Percentiles rank a stretch among this genome's conserved stretches.
phyloP scores from a whole-genome alignment of 108 stramenopile genomes.

The Parietichytrium sp. region DNA sequence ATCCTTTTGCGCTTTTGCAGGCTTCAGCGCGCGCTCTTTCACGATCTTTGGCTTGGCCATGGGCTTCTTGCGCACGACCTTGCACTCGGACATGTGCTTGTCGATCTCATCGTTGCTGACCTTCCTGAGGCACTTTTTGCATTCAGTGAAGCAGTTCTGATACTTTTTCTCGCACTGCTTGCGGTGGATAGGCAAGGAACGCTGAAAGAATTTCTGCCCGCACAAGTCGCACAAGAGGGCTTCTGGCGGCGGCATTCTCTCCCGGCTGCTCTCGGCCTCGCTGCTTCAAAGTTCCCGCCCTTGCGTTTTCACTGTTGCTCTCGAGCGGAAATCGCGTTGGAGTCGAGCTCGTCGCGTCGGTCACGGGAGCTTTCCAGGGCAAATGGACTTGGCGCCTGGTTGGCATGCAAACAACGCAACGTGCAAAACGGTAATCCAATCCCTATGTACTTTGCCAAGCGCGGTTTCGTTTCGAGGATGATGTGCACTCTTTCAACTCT shows the following conservation, averaged over 20 bases:
- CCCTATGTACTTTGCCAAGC: too few relatives aligned
- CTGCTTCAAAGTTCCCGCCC: too few relatives aligned
- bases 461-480: too few relatives aligned
- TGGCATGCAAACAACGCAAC: too few relatives aligned
- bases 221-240: constrained; percentile 38
- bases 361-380: too few relatives aligned
- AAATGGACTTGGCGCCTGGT: too few relatives aligned
- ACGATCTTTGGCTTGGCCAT: not conserved
- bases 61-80: constrained; percentile 18
- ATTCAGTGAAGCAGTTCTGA: not conserved
- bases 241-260: constrained; percentile 41
- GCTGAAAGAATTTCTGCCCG: constrained; percentile 42
- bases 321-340: too few relatives aligned
- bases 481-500: too few relatives aligned
- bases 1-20: not conserved
- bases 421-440: too few relatives aligned
- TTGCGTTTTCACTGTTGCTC: too few relatives aligned
- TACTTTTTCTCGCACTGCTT: constrained; percentile 43
- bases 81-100: constrained; percentile 17
- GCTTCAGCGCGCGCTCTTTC: not conserved
- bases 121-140: not conserved
- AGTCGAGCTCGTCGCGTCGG: too few relatives aligned
- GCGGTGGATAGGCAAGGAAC: constrained; percentile 28
- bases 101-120: constrained; percentile 41
- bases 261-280: too few relatives aligned